Conservation (phyloP, 441 rosid species). For the Bocquillonia castaneifolia region DNA sequence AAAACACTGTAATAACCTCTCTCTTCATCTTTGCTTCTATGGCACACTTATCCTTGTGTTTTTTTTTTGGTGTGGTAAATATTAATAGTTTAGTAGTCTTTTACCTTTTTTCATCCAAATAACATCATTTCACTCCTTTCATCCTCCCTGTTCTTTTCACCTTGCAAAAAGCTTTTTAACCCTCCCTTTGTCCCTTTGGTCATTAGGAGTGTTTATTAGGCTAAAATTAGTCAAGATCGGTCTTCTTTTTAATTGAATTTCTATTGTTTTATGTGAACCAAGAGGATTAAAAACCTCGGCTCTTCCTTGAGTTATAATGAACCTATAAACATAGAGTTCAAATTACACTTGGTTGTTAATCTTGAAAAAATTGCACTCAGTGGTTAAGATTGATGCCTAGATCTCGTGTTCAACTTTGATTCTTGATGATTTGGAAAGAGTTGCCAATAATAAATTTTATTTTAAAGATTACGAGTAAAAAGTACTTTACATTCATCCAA, state of each 20-base stretch:
- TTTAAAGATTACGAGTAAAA: too few relatives aligned
- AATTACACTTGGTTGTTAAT: too few relatives aligned
- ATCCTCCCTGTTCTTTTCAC: constrained; percentile 42
- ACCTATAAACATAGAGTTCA: too few relatives aligned
- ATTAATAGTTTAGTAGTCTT: not conserved
- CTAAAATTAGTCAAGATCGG: constrained; percentile 12
- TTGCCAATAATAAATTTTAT: too few relatives aligned
- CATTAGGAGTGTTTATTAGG: too few relatives aligned
- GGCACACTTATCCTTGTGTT: constrained; percentile 29
- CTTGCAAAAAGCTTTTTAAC: constrained; percentile 13
- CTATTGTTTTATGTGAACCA: not conserved
- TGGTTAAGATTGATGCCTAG: too few relatives aligned
- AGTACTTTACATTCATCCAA: too few relatives aligned
- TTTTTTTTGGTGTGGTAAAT: not conserved
- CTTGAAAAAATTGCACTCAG: too few relatives aligned
- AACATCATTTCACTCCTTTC: constrained; percentile 27
- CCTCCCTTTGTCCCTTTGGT: not conserved
- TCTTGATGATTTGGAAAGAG: too few relatives aligned
- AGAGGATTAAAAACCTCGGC: too few relatives aligned
- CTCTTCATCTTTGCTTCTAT: constrained; percentile 33
- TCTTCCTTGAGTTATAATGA: too few relatives aligned
- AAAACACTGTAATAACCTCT: not conserved
- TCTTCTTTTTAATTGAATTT: not conserved
- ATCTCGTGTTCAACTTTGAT: too few relatives aligned
- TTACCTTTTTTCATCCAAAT: not conserved